A percentile compares a stretch with the other conserved stretches of the same genome.
These are phyloP conservation scores for Apiotrichum domesticum DNA, from an alignment of 1,284 basidiomycete genomes.

Conservation along the genomic window DNA sequence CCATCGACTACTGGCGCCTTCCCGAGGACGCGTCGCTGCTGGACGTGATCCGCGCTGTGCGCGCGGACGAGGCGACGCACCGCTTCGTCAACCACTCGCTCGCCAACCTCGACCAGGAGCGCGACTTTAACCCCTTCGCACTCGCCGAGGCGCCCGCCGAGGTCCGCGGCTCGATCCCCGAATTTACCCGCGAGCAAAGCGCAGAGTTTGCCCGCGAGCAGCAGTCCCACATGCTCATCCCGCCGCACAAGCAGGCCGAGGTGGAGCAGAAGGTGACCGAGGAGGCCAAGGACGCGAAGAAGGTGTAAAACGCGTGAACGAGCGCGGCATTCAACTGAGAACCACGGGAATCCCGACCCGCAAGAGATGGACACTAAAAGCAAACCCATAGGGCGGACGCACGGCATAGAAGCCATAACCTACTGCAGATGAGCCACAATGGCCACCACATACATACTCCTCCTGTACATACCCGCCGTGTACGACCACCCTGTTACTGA, in stretches of 20 bases:
- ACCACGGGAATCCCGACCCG: too few species aligned
- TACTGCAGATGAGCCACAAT: too few species aligned
- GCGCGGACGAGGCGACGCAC: conserved; percentile 88
- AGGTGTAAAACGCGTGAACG: too few species aligned
- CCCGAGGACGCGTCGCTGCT: conserved; percentile 64
- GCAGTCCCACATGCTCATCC: conserved; percentile 33
- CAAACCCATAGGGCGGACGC: too few species aligned
- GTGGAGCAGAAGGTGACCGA: background rate
- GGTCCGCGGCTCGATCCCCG: conserved; percentile 65
- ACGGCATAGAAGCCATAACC: too few species aligned
- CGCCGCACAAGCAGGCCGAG: background rate
- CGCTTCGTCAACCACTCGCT: conserved; percentile 89
- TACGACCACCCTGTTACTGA: too few species aligned
- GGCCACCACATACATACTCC: too few species aligned
- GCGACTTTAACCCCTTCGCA: conserved; percentile 86
- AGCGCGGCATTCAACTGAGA: too few species aligned
- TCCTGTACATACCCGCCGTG: too few species aligned
- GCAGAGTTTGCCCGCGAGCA: conserved; percentile 49
- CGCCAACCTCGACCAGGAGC: conserved; percentile 67
- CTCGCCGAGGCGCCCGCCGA: conserved; percentile 80
- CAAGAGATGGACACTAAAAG: too few species aligned
- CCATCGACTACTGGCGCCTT: conserved; percentile 88
- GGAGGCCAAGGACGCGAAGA: too few species aligned
- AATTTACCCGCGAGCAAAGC: conserved; percentile 68
- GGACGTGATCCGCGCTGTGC: conserved; percentile 83